Evolutionary conservation across 176 grass and related monocot genomes (phyloP).

Genomic region (Bothriochloa decipiens): DNA sequence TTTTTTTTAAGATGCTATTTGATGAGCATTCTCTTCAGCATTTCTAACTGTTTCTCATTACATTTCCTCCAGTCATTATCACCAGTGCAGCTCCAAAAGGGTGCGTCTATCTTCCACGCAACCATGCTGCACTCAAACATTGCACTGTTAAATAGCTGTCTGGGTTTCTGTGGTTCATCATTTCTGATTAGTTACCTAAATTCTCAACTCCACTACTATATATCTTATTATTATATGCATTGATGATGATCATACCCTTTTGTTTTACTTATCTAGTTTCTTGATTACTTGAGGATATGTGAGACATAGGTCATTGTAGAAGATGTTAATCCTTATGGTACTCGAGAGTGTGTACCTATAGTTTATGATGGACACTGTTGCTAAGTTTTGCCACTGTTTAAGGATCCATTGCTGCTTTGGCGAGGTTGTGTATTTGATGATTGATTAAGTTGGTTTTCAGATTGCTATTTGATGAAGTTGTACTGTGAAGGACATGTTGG

Average conservation of each 20-base stretch:
- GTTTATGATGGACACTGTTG: not conserved
- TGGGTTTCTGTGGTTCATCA: not conserved
- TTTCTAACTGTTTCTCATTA: slow-evolving; percentile 48
- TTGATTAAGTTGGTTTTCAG: not conserved
- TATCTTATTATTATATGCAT: not conserved
- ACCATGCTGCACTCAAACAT: slow-evolving; percentile 12
- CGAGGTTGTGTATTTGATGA: not conserved
- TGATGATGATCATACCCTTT: not conserved
- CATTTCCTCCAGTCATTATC: slow-evolving; percentile 66
- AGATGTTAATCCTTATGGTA: not conserved
- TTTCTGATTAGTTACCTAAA: not conserved
- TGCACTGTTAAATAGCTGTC: not conserved
- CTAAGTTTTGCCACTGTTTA: not conserved
- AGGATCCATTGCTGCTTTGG: not conserved
- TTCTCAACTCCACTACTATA: not conserved
- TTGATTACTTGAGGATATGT: not conserved
- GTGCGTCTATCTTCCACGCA: slow-evolving; percentile 43
- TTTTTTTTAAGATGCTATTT: not conserved
- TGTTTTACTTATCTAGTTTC: slow-evolving; percentile 13
- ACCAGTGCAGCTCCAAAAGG: slow-evolving; percentile 70
- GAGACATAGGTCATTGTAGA: not conserved
- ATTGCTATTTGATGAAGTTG: not conserved
- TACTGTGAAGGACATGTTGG: not conserved
- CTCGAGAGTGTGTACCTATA: not conserved
- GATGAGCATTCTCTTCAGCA: not conserved